Percentiles rank a stretch among this genome's conserved stretches.
Conservation (phyloP, 2,329 filamentous ascomycete genomes). For the Aspergillus alliaceus region DNA sequence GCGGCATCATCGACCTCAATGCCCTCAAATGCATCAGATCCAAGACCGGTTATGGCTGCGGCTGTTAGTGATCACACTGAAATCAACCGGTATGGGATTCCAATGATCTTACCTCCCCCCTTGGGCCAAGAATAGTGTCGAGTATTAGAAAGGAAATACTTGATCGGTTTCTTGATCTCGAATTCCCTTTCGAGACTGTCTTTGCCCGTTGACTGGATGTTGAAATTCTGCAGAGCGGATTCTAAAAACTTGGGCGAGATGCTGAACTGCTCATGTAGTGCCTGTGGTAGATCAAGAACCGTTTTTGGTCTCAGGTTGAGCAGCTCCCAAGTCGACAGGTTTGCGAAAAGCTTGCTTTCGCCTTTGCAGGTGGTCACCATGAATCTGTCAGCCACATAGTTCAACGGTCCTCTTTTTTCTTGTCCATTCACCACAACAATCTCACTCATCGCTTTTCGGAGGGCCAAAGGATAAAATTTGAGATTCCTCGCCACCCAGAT, state of each 20-base stretch:
- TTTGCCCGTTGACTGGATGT: conserved; percentile 2
- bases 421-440: background rate
- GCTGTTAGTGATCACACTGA: background rate
- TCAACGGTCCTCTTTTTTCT: conserved; percentile 20
- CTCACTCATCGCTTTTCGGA: conserved; percentile 31
- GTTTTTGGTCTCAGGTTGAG: conserved; percentile 44
- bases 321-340: conserved; percentile 47
- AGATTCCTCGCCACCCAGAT: conserved; percentile 51
- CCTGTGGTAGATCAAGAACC: conserved; percentile 43
- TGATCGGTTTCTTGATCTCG: conserved; percentile 28
- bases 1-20: conserved; percentile 44
- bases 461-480: conserved; percentile 48
- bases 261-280: background rate
- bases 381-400: conserved; percentile 32
- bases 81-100: background rate
- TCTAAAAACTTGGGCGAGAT: conserved; percentile 4
- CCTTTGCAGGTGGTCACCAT: conserved; percentile 30
- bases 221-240: background rate
- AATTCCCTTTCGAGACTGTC: conserved; percentile 22
- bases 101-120: conserved; percentile 34
- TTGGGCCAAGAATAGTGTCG: conserved; percentile 54
- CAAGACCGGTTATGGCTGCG: conserved; percentile 46
- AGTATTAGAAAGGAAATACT: conserved; percentile 43
- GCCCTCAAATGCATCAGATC: conserved; percentile 32
- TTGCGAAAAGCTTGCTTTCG: conserved; percentile 7